Conservation (phyloP, 495 filamentous ascomycete species). For the Penicillium roqueforti region DNA sequence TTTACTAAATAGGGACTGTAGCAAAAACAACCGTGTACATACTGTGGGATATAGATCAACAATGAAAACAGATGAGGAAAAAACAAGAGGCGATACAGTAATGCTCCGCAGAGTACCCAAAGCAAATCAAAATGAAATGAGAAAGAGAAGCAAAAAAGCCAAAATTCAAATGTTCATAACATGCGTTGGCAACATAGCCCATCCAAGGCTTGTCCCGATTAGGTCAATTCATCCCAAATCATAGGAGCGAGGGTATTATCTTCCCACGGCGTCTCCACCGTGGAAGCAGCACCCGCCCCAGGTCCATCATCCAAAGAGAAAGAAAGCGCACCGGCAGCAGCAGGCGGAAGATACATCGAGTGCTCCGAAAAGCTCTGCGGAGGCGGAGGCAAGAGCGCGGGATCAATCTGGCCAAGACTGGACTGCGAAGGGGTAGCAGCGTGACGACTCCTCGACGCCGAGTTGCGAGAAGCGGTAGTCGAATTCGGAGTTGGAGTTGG, state of each 20-base stretch:
- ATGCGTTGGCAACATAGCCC: neutral
- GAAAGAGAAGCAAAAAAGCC: neutral
- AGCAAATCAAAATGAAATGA: neutral
- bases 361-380: slow-evolving; percentile 28
- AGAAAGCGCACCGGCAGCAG: slow-evolving; percentile 19
- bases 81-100: neutral
- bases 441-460: slow-evolving; percentile 16
- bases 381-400: slow-evolving; percentile 31
- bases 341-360: slow-evolving; percentile 12
- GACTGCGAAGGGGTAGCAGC: slow-evolving; percentile 12
- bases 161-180: neutral
- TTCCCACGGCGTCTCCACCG: slow-evolving; percentile 30
- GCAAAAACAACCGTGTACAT: slow-evolving; percentile 26
- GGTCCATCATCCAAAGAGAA: slow-evolving; percentile 37
- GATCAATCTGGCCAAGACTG: slow-evolving; percentile 23
- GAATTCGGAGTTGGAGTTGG: neutral
- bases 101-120: slow-evolving; percentile 6
- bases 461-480: neutral
- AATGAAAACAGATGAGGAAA: slow-evolving; percentile 3
- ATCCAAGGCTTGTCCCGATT: neutral
- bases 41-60: slow-evolving; percentile 28
- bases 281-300: slow-evolving; percentile 15
- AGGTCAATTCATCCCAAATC: slow-evolving; percentile 42
- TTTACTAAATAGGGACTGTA: slow-evolving; percentile 5
- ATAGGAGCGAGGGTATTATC: slow-evolving; percentile 45